Percentiles rank a stretch among this genome's conserved stretches.
Evolutionary conservation across 305 asterid genomes (phyloP).

Genomic region (Fraxinus baroniana): DNA sequence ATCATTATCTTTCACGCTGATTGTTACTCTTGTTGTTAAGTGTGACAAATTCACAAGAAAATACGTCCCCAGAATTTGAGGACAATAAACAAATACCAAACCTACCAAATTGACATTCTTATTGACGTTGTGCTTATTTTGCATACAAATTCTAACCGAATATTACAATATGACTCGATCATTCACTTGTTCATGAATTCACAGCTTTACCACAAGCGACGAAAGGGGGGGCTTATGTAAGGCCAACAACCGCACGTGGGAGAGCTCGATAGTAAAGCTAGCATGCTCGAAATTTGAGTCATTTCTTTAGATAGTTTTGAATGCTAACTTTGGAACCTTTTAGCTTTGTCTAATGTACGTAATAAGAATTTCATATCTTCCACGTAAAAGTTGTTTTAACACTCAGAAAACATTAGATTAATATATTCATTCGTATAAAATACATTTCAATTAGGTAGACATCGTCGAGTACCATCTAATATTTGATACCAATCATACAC

Average conservation of each 20-base stretch:
- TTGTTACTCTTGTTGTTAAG: too few relatives aligned
- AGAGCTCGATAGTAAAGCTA: too few relatives aligned
- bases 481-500: background rate
- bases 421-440: background rate
- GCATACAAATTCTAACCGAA: background rate
- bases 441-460: background rate
- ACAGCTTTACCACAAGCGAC: too few relatives aligned
- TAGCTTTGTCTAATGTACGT: background rate
- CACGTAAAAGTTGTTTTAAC: too few relatives aligned
- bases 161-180: too few relatives aligned
- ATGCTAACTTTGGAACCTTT: background rate
- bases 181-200: too few relatives aligned
- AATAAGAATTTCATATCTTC: background rate
- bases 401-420: too few relatives aligned
- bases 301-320: background rate
- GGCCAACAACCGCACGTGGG: background rate
- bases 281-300: background rate
- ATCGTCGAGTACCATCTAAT: background rate
- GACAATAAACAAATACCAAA: background rate
- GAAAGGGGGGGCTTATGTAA: too few relatives aligned
- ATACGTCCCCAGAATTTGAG: background rate
- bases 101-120: background rate
- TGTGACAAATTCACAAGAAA: background rate
- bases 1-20: background rate
- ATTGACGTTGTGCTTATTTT: background rate